Percentiles rank a stretch among this genome's conserved stretches.
phyloP scores from a whole-genome alignment of 306 rosid genomes.

The Bauhinia variegata region DNA sequence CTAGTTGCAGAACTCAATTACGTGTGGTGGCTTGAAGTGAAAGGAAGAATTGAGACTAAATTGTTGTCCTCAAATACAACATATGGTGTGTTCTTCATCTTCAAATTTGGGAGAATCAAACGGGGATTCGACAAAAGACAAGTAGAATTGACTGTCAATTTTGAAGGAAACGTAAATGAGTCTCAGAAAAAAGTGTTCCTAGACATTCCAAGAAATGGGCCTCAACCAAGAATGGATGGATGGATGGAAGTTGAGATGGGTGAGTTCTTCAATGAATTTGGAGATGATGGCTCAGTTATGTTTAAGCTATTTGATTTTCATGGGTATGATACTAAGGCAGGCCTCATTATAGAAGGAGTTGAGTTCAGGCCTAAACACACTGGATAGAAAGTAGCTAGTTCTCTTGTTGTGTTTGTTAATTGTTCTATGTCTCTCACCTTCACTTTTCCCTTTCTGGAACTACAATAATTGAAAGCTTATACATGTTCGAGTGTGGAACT shows the following conservation, averaged over 20 bases:
- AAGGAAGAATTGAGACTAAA: background rate
- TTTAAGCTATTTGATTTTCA: conserved; percentile 17
- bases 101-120: background rate
- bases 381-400: background rate
- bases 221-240: background rate
- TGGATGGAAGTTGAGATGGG: conserved; percentile 45
- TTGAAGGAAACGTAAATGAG: background rate
- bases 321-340: background rate
- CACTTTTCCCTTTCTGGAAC: too few species aligned
- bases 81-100: conserved; percentile 4
- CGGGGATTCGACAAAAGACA: background rate
- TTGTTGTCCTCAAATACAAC: conserved; percentile 14
- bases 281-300: conserved; percentile 28
- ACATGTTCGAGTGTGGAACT: too few species aligned
- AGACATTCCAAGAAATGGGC: background rate
- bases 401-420: too few species aligned
- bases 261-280: conserved; percentile 37
- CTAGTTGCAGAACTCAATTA: background rate
- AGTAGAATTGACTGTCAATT: background rate
- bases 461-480: too few species aligned
- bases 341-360: conserved; percentile 44
- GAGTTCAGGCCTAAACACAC: conserved; percentile 42
- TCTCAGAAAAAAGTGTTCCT: background rate
- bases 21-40: conserved; percentile 1
- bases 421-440: too few species aligned